Evolutionary conservation across 2,329 filamentous ascomycete genomes (phyloP), one percentile per base, ranked within the genome.

Genomic region (Pseudogymnoascus sp.): DNA sequence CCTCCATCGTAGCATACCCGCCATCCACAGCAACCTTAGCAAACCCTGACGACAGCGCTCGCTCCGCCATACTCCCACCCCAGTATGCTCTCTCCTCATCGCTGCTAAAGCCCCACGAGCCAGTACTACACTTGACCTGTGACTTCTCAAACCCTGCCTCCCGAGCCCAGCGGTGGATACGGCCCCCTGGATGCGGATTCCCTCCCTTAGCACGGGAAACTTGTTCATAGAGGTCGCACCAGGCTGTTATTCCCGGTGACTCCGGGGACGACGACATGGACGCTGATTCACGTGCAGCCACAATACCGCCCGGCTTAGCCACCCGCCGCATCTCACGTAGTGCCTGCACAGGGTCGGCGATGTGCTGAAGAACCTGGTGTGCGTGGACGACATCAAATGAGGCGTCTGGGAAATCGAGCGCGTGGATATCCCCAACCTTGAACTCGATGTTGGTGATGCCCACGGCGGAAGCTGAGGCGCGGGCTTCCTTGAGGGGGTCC

Each of bases 311-410:
- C 5, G 73, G 71, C 68, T 82, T 83, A 21, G 76, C 73, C 1
- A 87, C 80, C 0, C 81, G 77, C 11, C 78, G 76, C 80, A 87
- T 83, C 68, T 84, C 81, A 21, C 74, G 72, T 64, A 86, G 71
- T 2, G 81, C 79, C 1, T 72, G 69, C 0, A 82, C 72, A 0
- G 83, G 83, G 65, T 82, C 76, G 21, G 74, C 71, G 3, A 87
- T 73, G 71, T 87, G 84, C 66, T 81, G 78, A 9, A 87, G 74
- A 3, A 87, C 79, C 69, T 86, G 83, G 68, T 85, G 82, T 23
- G 78, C 79, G 68, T 82, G 80, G 6, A 86, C 83, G n/a, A 87
- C 71, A 67, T 87, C 85, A 66, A 87, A 87, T 2, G 75, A 70
- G 28, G 74, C 75, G 63, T 85, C 79, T 2, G 74, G 66, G 50